These are phyloP conservation scores for Domatiomyces globalis DNA, from an alignment of 2,329 filamentous ascomycete species.

Conservation along the genomic window DNA sequence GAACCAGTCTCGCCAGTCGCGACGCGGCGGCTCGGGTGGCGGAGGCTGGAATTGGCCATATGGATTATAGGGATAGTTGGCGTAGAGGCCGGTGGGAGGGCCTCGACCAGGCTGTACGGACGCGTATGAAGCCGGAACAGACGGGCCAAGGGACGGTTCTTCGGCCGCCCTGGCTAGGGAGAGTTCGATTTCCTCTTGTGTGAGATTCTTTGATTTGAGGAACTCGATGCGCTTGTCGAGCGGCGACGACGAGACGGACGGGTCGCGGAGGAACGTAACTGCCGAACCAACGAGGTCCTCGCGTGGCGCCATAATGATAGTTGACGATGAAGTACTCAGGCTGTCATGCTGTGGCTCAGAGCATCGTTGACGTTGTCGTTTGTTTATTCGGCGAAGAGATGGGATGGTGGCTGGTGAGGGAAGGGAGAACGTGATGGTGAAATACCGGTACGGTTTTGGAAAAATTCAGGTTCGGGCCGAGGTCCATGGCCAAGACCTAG, in stretches of 20 bases:
- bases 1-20: conserved; percentile 98
- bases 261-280: conserved; percentile 75
- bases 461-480: background rate
- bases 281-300: conserved; percentile 84
- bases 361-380: no score
- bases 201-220: conserved; percentile 90
- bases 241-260: conserved; percentile 76
- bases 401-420: background rate
- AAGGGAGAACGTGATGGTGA: no score
- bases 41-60: conserved; percentile 39
- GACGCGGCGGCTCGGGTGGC: conserved; percentile 48
- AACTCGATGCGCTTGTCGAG: conserved; percentile 87
- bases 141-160: conserved; percentile 28
- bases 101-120: conserved; percentile 9
- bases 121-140: conserved; percentile 31
- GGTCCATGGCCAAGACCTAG: background rate
- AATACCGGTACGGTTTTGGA: no score
- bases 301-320: conserved; percentile 58
- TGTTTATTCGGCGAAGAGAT: background rate
- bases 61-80: conserved; percentile 36
- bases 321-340: background rate
- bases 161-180: conserved; percentile 52
- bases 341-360: background rate
- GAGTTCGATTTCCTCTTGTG: conserved; percentile 81
- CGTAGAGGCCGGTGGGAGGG: conserved; percentile 27